These are phyloP conservation scores for Sporopachydermia lactativora DNA, from an alignment of 805 yeast species.

Conservation along the genomic window DNA sequence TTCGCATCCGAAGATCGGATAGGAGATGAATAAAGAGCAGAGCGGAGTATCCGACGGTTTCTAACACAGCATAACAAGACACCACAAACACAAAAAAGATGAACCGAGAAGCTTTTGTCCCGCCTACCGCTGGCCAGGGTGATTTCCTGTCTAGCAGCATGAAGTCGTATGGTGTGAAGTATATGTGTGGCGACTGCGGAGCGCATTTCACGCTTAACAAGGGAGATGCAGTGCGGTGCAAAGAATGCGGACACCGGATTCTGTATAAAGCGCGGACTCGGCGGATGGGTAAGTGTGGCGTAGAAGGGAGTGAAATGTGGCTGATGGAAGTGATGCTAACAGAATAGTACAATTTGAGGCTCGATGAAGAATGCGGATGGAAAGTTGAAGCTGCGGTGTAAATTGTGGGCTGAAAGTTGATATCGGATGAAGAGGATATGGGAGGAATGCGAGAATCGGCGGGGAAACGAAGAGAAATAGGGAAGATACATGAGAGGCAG, in stretches of 20 bases:
- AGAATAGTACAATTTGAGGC: conserved; percentile 57
- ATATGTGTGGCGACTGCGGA: conserved; percentile 95
- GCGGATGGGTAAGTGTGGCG: conserved; percentile 64
- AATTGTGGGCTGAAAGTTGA: no score
- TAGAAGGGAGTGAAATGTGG: conserved; percentile 18
- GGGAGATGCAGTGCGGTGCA: conserved; percentile 95
- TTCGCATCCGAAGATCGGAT: no score
- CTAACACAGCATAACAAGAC: no score
- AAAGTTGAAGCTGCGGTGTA: neutral
- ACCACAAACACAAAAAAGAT: conserved; percentile 5
- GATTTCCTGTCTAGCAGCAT: conserved; percentile 56
- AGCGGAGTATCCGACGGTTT: no score
- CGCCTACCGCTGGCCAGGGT: conserved; percentile 33
- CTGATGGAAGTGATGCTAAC: no score
- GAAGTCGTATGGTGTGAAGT: conserved; percentile 74
- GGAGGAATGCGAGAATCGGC: no score
- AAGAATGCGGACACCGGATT: conserved; percentile 97
- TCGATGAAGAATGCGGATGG: conserved; percentile 29
- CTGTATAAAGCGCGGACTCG: conserved; percentile 94
- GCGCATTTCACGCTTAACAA: conserved; percentile 74
- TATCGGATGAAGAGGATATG: no score
- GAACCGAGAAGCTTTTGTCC: conserved; percentile 75
- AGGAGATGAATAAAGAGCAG: no score
- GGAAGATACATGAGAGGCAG: no score
- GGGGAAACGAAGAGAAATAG: no score